phyloP scores from a whole-genome alignment of 768 basidiomycete species.

The Podaxis sp. region DNA sequence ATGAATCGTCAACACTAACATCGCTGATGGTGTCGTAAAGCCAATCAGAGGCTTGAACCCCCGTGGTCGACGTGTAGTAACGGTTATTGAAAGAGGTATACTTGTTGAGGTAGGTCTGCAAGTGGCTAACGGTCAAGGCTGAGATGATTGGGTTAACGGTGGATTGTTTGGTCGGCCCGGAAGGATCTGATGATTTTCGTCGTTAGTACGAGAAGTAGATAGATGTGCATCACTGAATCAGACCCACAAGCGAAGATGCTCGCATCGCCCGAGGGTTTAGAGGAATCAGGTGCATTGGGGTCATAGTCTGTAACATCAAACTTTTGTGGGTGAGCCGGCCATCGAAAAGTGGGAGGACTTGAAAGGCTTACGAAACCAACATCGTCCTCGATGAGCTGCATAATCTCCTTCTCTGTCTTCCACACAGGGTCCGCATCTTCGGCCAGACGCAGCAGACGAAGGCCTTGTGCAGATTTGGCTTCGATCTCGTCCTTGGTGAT shows the following conservation, averaged over 20 bases:
- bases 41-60: conserved; percentile 32
- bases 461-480: conserved; percentile 28
- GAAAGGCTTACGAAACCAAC: conserved; percentile 24
- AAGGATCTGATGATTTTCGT: conserved; percentile 18
- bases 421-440: conserved; percentile 29
- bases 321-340: conserved; percentile 15
- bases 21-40: conserved; percentile 26
- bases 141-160: conserved; percentile 23
- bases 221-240: neutral
- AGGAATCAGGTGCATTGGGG: conserved; percentile 13
- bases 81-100: conserved; percentile 35
- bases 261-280: neutral
- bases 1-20: conserved; percentile 16
- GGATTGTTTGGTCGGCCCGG: conserved; percentile 24
- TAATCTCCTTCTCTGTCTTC: conserved; percentile 30
- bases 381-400: conserved; percentile 24
- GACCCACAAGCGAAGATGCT: neutral
- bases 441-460: conserved; percentile 29
- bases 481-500: conserved; percentile 22
- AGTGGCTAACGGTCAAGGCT: conserved; percentile 23
- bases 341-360: neutral
- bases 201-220: neutral
- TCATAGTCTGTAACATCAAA: conserved; percentile 33
- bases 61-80: conserved; percentile 30
- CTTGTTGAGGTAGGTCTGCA: conserved; percentile 28